Conservation (phyloP, 306 rosid species). For the Senna siamea region DNA sequence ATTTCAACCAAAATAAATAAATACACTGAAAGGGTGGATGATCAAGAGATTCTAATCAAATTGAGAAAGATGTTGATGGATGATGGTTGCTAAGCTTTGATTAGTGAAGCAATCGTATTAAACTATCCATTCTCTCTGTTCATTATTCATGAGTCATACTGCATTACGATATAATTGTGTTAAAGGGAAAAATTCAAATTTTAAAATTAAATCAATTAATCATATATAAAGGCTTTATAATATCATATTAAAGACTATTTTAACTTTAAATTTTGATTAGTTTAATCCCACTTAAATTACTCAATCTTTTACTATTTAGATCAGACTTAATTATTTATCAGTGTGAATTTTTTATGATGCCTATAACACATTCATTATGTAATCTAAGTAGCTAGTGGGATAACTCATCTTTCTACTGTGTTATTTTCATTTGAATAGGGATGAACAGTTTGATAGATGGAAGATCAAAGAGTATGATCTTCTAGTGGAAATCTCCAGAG, state of each 20-base stretch:
- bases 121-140: conserved; percentile 27
- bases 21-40: neutral
- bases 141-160: neutral
- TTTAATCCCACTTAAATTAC: no score
- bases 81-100: conserved; percentile 27
- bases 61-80: conserved; percentile 24
- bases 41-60: conserved; percentile 29
- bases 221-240: no score
- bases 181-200: no score
- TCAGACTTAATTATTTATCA: no score
- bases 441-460: no score
- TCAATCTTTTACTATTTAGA: no score
- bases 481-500: no score
- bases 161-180: neutral
- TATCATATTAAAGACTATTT: no score
- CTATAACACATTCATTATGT: neutral
- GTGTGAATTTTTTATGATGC: neutral
- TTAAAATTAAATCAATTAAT: no score
- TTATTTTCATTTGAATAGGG: neutral
- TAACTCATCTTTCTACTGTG: neutral
- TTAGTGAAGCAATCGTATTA: conserved; percentile 41
- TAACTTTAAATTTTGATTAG: no score
- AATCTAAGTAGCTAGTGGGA: neutral
- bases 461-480: no score
- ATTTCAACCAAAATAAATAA: no score